Evolutionary conservation across 768 basidiomycete species (phyloP).

Genomic region (Phlebiopsis gigantea): DNA sequence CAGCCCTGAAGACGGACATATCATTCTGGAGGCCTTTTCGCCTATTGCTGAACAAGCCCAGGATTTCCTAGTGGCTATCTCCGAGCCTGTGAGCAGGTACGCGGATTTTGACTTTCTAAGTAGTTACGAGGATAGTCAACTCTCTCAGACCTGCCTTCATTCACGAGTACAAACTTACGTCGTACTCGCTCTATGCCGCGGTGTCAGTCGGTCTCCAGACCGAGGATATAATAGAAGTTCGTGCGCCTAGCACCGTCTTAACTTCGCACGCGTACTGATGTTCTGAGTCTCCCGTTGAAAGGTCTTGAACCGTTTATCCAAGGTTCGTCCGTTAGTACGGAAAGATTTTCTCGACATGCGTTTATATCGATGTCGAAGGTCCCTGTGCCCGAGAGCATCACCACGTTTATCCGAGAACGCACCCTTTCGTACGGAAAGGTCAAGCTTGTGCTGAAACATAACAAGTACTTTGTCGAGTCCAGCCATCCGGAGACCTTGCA

Average conservation of each 20-base stretch:
- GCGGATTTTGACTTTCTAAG: slow-evolving; percentile 28
- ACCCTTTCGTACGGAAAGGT: slow-evolving; percentile 98
- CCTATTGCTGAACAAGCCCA: slow-evolving; percentile 98
- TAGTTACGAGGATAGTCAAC: slow-evolving; percentile 26
- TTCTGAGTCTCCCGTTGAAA: slow-evolving; percentile 26
- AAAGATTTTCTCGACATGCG: neutral
- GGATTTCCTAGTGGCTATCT: slow-evolving; percentile 96
- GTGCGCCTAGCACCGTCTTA: slow-evolving; percentile 27
- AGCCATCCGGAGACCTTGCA: slow-evolving; percentile 92
- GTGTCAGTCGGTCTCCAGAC: slow-evolving; percentile 98
- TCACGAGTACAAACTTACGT: slow-evolving; percentile 98
- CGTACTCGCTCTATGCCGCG: slow-evolving; percentile 96
- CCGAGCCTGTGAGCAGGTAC: slow-evolving; percentile 97
- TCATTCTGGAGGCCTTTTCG: slow-evolving; percentile 96
- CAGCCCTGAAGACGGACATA: slow-evolving; percentile 84
- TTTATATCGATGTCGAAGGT: slow-evolving; percentile 46
- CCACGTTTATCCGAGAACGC: slow-evolving; percentile 84
- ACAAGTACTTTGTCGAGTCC: slow-evolving; percentile 96
- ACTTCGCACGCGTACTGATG: slow-evolving; percentile 29
- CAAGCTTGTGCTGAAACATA: slow-evolving; percentile 95
- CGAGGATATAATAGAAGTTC: slow-evolving; percentile 95
- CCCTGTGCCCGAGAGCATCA: slow-evolving; percentile 85
- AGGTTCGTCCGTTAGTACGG: slow-evolving; percentile 38
- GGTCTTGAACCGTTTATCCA: slow-evolving; percentile 79
- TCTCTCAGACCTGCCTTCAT: slow-evolving; percentile 84